These are phyloP conservation scores for Moesziomyces sp. DNA, from an alignment of 1,284 basidiomycete genomes.

Conservation along the genomic window DNA sequence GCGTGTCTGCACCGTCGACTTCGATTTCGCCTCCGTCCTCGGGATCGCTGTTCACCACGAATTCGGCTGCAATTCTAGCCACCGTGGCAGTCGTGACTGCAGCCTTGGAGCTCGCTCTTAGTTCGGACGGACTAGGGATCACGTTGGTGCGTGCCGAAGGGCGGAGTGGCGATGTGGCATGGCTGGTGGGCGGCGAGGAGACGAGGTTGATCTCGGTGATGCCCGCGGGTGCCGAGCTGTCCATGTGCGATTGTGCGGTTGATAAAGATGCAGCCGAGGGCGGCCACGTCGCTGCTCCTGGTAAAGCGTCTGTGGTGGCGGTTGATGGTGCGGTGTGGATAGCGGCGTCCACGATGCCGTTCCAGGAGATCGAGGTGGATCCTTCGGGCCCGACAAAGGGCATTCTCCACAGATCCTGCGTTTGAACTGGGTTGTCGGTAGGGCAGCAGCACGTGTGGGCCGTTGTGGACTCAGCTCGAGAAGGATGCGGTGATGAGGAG, in stretches of 20 bases:
- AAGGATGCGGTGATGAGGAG: not conserved
- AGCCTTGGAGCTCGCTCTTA: not conserved
- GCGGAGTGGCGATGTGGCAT: conserved; percentile 23
- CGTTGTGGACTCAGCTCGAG: not conserved
- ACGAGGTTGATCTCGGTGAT: conserved; percentile 30
- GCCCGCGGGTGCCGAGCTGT: conserved; percentile 20
- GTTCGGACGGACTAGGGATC: not conserved
- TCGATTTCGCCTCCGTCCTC: conserved; percentile 14
- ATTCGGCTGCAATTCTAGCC: not conserved
- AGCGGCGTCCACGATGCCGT: conserved; percentile 13
- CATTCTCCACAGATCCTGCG: conserved; percentile 2
- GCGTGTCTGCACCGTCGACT: not conserved
- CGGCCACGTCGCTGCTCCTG: conserved; percentile 25
- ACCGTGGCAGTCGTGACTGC: not conserved
- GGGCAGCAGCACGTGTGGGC: no score
- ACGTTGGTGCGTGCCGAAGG: conserved; percentile 19
- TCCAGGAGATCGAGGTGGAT: conserved; percentile 7
- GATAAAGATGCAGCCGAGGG: conserved; percentile 23
- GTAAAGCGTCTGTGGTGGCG: not conserved
- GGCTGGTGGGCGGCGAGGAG: conserved; percentile 31
- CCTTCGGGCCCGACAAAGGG: conserved; percentile 13
- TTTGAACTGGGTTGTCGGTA: no score
- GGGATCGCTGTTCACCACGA: conserved; percentile 21
- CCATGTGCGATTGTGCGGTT: conserved; percentile 10
- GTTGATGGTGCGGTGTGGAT: conserved; percentile 3